These are phyloP conservation scores for Bretschneidera sinensis DNA, from an alignment of 345 rosid species.

Conservation along the genomic window DNA sequence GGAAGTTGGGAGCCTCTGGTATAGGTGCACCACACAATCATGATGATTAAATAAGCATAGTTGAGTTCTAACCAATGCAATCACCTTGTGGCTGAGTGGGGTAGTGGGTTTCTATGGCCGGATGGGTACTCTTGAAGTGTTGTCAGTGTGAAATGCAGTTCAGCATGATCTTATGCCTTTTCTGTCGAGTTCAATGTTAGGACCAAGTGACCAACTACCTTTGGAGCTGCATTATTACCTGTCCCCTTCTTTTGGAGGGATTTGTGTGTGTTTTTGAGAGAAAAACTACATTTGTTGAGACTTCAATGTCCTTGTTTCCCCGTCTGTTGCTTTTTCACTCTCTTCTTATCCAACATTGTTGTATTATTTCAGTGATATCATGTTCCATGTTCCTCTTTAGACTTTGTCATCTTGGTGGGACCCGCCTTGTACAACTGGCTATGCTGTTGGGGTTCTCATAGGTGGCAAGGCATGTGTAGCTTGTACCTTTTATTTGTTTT, in stretches of 20 bases:
- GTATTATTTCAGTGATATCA: neutral
- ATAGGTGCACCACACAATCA: no score
- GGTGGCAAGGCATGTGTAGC: conserved; percentile 63
- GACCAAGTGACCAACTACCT: no score
- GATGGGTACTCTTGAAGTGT: neutral
- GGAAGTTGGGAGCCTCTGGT: no score
- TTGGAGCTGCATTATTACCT: neutral
- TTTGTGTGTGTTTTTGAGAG: neutral
- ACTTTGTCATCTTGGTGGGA: conserved; percentile 56
- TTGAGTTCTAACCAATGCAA: neutral
- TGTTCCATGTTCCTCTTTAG: conserved; percentile 29
- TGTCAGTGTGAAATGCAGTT: no score
- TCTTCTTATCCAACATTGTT: no score
- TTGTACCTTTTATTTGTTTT: neutral
- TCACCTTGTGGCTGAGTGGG: no score
- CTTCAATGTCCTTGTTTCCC: conserved; percentile 5
- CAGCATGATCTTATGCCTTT: no score
- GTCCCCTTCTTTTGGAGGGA: neutral
- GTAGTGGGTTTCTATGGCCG: neutral
- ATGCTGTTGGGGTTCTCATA: conserved; percentile 69
- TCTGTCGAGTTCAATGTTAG: no score
- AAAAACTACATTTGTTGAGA: neutral
- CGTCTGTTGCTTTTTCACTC: no score
- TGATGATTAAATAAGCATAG: no score
- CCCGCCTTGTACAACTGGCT: conserved; percentile 38